Percentiles rank a stretch among this genome's conserved stretches.
These are phyloP conservation scores for Haplosporangium sp. DNA, from an alignment of 371 early-diverging fungal species.

Conservation along the genomic window DNA sequence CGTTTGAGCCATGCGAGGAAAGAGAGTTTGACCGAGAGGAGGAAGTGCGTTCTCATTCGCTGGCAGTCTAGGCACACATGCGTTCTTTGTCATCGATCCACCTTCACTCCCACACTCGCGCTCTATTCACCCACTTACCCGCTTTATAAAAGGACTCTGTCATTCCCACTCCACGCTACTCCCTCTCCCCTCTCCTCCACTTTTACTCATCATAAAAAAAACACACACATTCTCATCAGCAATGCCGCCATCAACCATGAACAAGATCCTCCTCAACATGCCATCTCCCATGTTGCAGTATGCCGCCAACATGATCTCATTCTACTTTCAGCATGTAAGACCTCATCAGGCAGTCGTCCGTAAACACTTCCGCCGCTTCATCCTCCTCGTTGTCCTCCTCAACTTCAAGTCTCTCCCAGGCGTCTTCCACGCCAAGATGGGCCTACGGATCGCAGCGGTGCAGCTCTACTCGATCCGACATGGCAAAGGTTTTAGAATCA, in stretches of 20 bases:
- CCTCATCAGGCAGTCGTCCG: slow-evolving; percentile 44
- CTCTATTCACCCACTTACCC: too few relatives aligned
- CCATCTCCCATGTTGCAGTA: slow-evolving; percentile 42
- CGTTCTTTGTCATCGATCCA: too few relatives aligned
- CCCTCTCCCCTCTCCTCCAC: neutral
- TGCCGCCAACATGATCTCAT: slow-evolving; percentile 51
- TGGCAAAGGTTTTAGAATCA: slow-evolving; percentile 38
- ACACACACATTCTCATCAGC: neutral
- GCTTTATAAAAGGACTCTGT: neutral
- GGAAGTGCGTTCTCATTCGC: too few relatives aligned
- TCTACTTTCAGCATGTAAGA: slow-evolving; percentile 51
- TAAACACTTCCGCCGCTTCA: slow-evolving; percentile 41
- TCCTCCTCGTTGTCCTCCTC: slow-evolving; percentile 39
- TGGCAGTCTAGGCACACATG: too few relatives aligned
- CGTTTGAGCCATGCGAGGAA: too few relatives aligned
- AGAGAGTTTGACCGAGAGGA: too few relatives aligned
- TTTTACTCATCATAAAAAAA: neutral
- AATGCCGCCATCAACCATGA: slow-evolving; percentile 51
- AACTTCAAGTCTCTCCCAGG: slow-evolving; percentile 55
- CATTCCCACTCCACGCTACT: slow-evolving; percentile 1
- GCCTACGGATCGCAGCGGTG: slow-evolving; percentile 39
- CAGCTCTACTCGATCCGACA: slow-evolving; percentile 50
- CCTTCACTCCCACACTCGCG: too few relatives aligned
- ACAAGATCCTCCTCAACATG: slow-evolving; percentile 38
- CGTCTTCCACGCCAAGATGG: slow-evolving; percentile 54